A percentile compares a stretch with the other conserved stretches of the same genome.
phyloP scores from a whole-genome alignment of 805 yeast species.

The Sugiyamaella americana region DNA sequence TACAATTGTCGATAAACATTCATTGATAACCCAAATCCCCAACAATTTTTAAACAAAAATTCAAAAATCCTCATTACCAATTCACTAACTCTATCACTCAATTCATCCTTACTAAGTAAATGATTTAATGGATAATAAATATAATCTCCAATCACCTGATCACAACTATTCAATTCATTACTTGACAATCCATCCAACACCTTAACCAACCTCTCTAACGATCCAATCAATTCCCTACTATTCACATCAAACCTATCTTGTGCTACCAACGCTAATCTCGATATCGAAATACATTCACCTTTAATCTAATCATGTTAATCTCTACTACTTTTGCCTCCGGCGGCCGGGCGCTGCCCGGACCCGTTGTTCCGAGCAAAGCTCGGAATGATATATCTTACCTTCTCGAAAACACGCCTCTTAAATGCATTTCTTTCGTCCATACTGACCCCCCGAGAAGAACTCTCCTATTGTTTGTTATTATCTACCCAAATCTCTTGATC shows the following conservation, averaged over 20 bases:
- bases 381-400: slow-evolving; percentile 2
- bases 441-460: background rate
- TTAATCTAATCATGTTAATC: slow-evolving; percentile 5
- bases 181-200: background rate
- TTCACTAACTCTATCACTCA: slow-evolving; percentile 44
- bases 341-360: no score
- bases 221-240: background rate
- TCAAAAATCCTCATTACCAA: slow-evolving; percentile 41
- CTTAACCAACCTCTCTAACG: background rate
- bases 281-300: slow-evolving; percentile 9
- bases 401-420: slow-evolving; percentile 3
- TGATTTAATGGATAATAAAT: slow-evolving; percentile 56
- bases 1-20: slow-evolving; percentile 23
- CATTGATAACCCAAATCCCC: slow-evolving; percentile 32
- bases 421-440: background rate
- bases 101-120: slow-evolving; percentile 41
- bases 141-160: slow-evolving; percentile 46
- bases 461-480: background rate
- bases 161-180: slow-evolving; percentile 1
- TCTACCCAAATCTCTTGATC: background rate
- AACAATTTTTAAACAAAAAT: slow-evolving; percentile 41
- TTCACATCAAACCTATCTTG: background rate
- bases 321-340: no score
- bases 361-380: no score
- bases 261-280: slow-evolving; percentile 12